phyloP scores from a whole-genome alignment of 305 asterid species.

The Petunia hybrid region DNA sequence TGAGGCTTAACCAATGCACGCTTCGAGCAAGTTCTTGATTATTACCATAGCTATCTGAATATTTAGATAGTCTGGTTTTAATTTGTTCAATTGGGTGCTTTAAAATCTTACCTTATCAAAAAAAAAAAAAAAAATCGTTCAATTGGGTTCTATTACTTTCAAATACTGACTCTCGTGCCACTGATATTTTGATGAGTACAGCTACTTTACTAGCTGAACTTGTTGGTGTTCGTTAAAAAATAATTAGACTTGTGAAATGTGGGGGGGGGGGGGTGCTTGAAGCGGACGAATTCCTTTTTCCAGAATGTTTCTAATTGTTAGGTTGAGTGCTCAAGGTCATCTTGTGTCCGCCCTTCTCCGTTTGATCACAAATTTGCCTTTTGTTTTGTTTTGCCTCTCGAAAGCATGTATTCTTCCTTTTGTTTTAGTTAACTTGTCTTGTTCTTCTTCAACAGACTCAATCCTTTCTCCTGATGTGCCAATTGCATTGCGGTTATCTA shows the following conservation, averaged over 20 bases:
- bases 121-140: too few species aligned
- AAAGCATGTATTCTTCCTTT: slow-evolving; percentile 14
- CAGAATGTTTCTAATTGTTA: background rate
- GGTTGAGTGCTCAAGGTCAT: background rate
- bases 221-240: background rate
- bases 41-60: background rate
- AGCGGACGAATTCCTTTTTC: background rate
- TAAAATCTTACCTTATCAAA: too few species aligned
- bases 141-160: too few species aligned
- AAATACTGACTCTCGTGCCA: background rate
- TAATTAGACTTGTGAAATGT: background rate
- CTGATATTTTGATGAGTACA: background rate
- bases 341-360: background rate
- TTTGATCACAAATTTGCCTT: background rate
- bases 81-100: background rate
- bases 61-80: background rate
- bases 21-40: background rate
- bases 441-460: slow-evolving; percentile 66
- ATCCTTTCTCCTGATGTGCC: slow-evolving; percentile 94
- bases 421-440: slow-evolving; percentile 33
- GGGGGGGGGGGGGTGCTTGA: background rate
- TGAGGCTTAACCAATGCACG: background rate
- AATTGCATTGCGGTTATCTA: slow-evolving; percentile 94
- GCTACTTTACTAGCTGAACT: background rate
- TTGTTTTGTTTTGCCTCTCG: slow-evolving; percentile 17